Conservation (phyloP, 202 grass and related monocot species). For the Setaria viridis region DNA sequence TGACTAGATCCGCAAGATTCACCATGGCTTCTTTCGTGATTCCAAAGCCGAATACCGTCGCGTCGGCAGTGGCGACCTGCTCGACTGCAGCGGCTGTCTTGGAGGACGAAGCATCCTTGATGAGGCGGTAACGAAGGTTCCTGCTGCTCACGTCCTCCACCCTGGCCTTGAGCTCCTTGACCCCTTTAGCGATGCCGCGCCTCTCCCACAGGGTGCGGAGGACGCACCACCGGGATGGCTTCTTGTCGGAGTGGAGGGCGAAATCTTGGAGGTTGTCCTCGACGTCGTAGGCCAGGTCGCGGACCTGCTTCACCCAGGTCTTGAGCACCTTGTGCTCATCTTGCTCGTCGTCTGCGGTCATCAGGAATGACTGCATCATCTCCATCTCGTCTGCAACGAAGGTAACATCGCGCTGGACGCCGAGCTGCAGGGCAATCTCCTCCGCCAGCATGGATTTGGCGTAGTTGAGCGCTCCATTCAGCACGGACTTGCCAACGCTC, state of each 20-base stretch:
- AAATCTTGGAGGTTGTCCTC: constrained; percentile 27
- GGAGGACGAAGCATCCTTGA: not conserved
- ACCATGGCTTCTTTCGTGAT: not conserved
- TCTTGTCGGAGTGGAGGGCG: not conserved
- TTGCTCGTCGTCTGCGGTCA: not conserved
- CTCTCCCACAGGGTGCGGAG: not conserved
- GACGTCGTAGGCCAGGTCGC: constrained; percentile 5
- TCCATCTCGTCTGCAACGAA: constrained; percentile 9
- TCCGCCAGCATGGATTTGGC: constrained; percentile 2
- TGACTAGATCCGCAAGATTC: not conserved
- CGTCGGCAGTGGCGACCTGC: not conserved
- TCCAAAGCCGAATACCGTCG: not conserved
- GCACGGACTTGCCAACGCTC: constrained; percentile 7
- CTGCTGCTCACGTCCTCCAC: constrained; percentile 20
- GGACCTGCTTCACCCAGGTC: constrained; percentile 20
- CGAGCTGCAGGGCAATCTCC: not conserved
- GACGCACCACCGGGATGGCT: not conserved
- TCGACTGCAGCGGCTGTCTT: not conserved
- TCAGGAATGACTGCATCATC: constrained; percentile 20
- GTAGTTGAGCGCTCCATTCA: not conserved
- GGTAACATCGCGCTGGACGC: not conserved
- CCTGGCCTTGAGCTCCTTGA: constrained; percentile 11
- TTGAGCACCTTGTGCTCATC: not conserved
- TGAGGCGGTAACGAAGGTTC: constrained; percentile 10
- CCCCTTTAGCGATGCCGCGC: not conserved